Base-by-base conservation (phyloP, 805 yeast genomes). In the Ogataea pignaliae region DNA sequence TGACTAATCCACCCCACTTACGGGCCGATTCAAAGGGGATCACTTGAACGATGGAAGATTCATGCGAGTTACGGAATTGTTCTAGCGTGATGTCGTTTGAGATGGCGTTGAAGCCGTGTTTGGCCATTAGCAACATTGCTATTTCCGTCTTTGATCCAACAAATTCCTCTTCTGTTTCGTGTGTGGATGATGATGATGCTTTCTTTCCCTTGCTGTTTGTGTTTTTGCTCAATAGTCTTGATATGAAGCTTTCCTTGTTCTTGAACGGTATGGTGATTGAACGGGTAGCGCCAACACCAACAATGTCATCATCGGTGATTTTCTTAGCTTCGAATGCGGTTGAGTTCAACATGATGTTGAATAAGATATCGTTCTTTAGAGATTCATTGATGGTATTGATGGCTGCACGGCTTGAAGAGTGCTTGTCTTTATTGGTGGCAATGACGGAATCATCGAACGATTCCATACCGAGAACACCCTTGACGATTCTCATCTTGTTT, bases 61-160 rank as follows among this genome's bases (percentile, higher is more conserved):
- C 52, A 17, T 50, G 33, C 1, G 56, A 49, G 47, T 83, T 71
- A 50, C 78, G 62, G 17, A 63, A 63, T 1, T 60, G 54, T 15
- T 78, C 79, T 36, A 90, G 70, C 13, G 60, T 34, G 10, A 68
- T 50, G 26, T 64, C 66, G 15, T 66, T 53, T 14, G 68, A 59
- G 33, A 70, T 68, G 46, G 76, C 61, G 21, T 73, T 73, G 47
- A 88, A 71, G 37, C 74, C 70, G 37, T 75, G 71, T 35, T 75
- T 71, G 2, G 93, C 91, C 48, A 88, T 68, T 12, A 79, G 69
- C 34, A 93, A 71, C 44, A 93, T 65, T 0, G 99, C 97, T 30
- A 90, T 81, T 64, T 93, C 99, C 3, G 99, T 95, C 64, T 93
- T 93, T 45, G 95, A 87, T 7, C 99, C 99, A 39, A 89, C 70